These are phyloP conservation scores for Debaryomycetaceae sp. DNA, from an alignment of 1,139 yeast genomes.

Conservation along the genomic window DNA sequence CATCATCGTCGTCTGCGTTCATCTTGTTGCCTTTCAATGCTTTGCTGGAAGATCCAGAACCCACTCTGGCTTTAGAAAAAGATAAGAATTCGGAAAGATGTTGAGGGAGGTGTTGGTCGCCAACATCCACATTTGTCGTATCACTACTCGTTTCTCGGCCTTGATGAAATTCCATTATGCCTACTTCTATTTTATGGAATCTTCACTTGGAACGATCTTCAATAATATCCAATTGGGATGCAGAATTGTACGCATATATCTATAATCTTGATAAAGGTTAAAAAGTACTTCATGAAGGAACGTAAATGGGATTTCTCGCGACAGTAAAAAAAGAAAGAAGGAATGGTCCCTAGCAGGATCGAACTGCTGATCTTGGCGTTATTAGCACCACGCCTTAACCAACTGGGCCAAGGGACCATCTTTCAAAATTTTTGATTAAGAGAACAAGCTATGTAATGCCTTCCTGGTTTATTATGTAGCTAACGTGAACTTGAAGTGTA, in stretches of 20 bases:
- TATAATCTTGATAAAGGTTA: not conserved
- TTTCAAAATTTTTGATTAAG: too few species aligned
- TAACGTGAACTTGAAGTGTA: too few species aligned
- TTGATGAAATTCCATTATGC: not conserved
- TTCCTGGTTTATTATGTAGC: too few species aligned
- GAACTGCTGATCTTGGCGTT: conserved; percentile 83
- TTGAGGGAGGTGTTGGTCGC: conserved; percentile 29
- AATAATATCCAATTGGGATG: not conserved
- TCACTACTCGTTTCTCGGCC: not conserved
- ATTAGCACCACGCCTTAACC: conserved; percentile 92
- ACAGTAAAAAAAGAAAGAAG: not conserved
- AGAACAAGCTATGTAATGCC: too few species aligned
- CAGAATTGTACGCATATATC: not conserved
- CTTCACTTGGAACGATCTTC: not conserved
- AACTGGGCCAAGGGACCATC: conserved; percentile 82
- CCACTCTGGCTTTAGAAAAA: conserved; percentile 33
- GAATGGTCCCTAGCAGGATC: conserved; percentile 81
- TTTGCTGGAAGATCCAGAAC: conserved; percentile 8
- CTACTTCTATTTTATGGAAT: not conserved
- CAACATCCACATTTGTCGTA: not conserved
- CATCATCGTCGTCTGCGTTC: not conserved
- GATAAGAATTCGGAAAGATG: conserved; percentile 57
- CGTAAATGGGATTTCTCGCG: too few species aligned
- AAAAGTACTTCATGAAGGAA: conserved; percentile 72
- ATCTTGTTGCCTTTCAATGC: not conserved